These are phyloP conservation scores for Isatis tinctoria DNA, from an alignment of 345 rosid species.

Conservation along the genomic window DNA sequence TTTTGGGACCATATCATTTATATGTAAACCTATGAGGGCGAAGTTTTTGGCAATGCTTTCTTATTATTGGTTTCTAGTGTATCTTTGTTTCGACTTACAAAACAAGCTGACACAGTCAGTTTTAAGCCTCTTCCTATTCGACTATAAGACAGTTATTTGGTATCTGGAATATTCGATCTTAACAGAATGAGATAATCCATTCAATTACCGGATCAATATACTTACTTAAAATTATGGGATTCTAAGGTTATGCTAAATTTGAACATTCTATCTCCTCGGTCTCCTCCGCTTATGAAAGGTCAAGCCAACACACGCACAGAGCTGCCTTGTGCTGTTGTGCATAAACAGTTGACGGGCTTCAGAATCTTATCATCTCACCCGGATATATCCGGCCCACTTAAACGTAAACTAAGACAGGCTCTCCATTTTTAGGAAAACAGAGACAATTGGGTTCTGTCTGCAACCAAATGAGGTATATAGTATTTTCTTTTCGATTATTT, in stretches of 20 bases:
- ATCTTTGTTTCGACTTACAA: too few species aligned
- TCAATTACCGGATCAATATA: not conserved
- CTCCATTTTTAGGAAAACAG: not conserved
- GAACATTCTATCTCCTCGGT: too few species aligned
- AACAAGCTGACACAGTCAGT: not conserved
- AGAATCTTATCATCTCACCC: not conserved
- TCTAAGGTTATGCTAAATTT: too few species aligned
- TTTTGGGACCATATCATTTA: conserved; percentile 16
- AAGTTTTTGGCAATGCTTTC: conserved; percentile 3
- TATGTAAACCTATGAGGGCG: conserved; percentile 12
- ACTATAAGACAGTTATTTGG: not conserved
- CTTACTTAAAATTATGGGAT: too few species aligned
- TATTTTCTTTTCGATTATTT: not conserved
- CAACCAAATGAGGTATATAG: not conserved
- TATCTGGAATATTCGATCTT: not conserved
- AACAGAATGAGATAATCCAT: not conserved
- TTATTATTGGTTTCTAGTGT: not conserved
- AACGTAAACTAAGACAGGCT: not conserved
- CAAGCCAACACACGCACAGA: too few species aligned
- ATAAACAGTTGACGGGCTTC: too few species aligned
- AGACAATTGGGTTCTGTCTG: not conserved
- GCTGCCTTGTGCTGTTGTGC: too few species aligned
- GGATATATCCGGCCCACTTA: not conserved
- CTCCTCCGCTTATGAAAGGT: too few species aligned
- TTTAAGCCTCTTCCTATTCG: too few species aligned